Base-by-base conservation (phyloP, 1,284 basidiomycete genomes). In the Jaminaea rosea region DNA sequence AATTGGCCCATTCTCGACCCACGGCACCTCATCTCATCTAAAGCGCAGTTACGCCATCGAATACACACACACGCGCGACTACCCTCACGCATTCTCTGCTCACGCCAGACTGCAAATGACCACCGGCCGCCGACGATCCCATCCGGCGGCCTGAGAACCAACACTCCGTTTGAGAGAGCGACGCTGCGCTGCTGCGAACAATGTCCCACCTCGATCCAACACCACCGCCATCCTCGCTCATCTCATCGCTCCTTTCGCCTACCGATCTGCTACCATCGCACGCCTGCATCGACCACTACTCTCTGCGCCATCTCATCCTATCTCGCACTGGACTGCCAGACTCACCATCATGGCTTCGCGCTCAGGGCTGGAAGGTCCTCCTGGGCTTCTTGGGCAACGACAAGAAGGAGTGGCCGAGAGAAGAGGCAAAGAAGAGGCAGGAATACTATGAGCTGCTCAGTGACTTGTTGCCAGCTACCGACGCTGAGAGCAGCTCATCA, bases 291-390 rank as follows among this genome's bases (percentile, higher is more conserved):
- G 63, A 69, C 51, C 47, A 62, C 10, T 69, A 69, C 47, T 59
- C 58, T 24, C 62, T 69, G 23, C 55, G 67, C 11, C 67, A 69
- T 26, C 56, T 68, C 21, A 63, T 52, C 26, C 56, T 52, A 8
- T 37, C 50, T 24, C 32, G 21, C 11, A 31, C 28, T 17, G 55
- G 53, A 15, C 5, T 56, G 10, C 55, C 53, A n/a, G 47, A 54
- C n/a, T 32, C 13, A 19, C 21, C 51, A 4, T 32, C 49, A 13
- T 73, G 71, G 71, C 58, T 69, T 15, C 50, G 71, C 26, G 52
- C 71, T 1, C 65, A 69, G 49, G 63, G 68, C 5, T 73, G 70
- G 68, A 67, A 67, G 31, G 59, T 72, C 2, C 50, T 73, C 2
- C 53, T 73, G 13, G 64, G 61, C 28, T 70, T 66, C 49, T 44